Evolutionary conservation across 305 asterid species (phyloP), one percentile per base, ranked within the genome.

Genomic region (Fraxinus sp.): DNA sequence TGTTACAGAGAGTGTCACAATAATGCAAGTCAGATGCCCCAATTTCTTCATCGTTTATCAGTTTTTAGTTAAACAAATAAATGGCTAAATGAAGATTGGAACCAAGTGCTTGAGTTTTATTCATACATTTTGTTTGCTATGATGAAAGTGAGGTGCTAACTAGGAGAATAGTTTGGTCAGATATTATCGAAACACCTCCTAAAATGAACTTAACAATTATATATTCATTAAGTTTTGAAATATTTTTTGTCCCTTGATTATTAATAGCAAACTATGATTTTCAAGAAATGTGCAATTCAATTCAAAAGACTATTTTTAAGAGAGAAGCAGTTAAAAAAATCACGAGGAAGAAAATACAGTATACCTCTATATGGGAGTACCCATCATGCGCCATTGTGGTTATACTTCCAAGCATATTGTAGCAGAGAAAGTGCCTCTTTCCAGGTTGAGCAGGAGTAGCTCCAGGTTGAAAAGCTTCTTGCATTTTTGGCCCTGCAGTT

Each of bases 341-440:
- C 35, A 81, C 71, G 79, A 71, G 18, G 73, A 85, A 76, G 36
- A 82, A 59, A 26, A 62, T 1, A 64, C 64, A 78, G 35, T 79
- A 37, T 89, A 96, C 98, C 98, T 96, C 98, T 82, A 96, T 91
- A 85, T 97, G 99, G 74, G 98, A 95, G 89, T 91, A 95, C 64
- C 97, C 98, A 75, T 93, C 97, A 85, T 92, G 98, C 79, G 91
- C 94, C 98, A 95, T 93, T 70, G 96, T 78, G 82, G 98, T 97
- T 86, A 97, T 90, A 91, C 96, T 88, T 78, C 99, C 99, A 79
- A 95, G 90, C 98, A 95, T 93, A 86, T 90, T 94, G 86, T 96
- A 96, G 89, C 97, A 94, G 62, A 97, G 86, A 88, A 97, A 97
- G 79, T 88, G 93, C 88, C 97, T 92, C 91, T 92, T 97, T 74